These are phyloP conservation scores for Suillus discolor DNA, from an alignment of 768 basidiomycete species.

Conservation along the genomic window DNA sequence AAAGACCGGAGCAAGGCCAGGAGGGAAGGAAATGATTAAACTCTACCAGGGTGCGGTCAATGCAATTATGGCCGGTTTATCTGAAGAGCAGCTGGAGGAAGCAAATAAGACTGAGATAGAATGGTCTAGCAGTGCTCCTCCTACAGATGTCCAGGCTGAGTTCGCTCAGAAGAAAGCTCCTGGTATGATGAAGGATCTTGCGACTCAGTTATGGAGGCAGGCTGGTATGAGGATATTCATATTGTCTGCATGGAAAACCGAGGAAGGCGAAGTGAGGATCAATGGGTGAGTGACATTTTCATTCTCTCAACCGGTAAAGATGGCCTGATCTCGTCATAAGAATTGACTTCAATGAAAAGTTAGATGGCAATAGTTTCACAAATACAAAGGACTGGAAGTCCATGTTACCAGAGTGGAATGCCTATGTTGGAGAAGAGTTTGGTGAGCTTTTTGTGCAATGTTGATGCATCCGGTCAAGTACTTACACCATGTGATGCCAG, in stretches of 20 bases:
- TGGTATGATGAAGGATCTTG: background rate
- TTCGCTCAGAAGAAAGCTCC: conserved; percentile 1
- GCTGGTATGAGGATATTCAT: conserved; percentile 2
- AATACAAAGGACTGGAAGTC: background rate
- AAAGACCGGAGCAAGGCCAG: background rate
- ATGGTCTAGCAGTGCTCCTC: conserved; percentile 1
- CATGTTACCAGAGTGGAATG: conserved; percentile 1
- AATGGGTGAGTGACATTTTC: background rate
- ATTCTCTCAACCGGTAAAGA: background rate
- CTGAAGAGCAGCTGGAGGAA: too few relatives aligned
- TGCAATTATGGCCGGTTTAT: background rate
- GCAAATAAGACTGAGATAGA: background rate
- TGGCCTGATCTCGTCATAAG: background rate
- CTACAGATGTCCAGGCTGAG: background rate
- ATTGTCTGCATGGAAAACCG: background rate
- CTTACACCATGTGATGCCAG: background rate
- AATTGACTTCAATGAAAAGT: conserved; percentile 1
- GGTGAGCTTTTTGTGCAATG: background rate
- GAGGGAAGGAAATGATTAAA: background rate
- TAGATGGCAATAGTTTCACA: background rate
- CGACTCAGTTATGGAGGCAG: conserved; percentile 2
- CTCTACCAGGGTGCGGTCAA: background rate
- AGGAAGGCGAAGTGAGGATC: background rate
- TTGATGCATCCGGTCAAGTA: background rate
- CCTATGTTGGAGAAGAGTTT: background rate